Evolutionary conservation across 129 eudicot species (phyloP).

Genomic region (Solidago caesia): DNA sequence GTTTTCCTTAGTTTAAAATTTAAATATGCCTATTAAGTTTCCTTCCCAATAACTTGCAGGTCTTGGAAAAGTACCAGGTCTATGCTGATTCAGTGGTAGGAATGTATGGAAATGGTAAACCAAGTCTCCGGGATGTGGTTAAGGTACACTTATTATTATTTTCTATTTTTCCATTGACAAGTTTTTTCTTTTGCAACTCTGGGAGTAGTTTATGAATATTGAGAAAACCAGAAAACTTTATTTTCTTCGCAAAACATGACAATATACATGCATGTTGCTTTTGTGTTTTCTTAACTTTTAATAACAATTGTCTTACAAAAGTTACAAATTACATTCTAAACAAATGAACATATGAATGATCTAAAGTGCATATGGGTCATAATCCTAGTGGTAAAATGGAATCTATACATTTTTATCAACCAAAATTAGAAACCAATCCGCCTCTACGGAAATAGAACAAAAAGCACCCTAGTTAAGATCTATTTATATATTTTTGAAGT

Average conservation of each 20-base stretch:
- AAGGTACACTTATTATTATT: conserved; percentile 49
- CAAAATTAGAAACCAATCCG: neutral
- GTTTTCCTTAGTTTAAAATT: conserved; percentile 7
- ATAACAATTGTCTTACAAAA: neutral
- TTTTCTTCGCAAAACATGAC: neutral
- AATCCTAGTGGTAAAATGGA: neutral
- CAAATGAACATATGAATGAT: neutral
- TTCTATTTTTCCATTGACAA: neutral
- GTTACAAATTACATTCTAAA: neutral
- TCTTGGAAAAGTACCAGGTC: conserved; percentile 80
- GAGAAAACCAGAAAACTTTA: neutral
- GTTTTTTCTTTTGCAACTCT: neutral
- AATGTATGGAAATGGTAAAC: conserved; percentile 66
- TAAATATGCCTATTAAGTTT: conserved; percentile 12
- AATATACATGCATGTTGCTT: neutral
- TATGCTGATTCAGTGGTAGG: conserved; percentile 85
- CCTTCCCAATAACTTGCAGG: conserved; percentile 39
- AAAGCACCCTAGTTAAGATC: neutral
- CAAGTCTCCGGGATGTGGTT: conserved; percentile 73
- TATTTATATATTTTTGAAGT: neutral
- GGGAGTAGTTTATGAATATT: neutral
- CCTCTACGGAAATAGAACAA: neutral
- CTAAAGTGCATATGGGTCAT: neutral
- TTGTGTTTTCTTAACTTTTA: neutral
- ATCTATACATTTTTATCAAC: neutral